Evolutionary conservation across 1,284 basidiomycete genomes (phyloP), one percentile per base, ranked within the genome.

Genomic region (Mycosarcoma maydis): DNA sequence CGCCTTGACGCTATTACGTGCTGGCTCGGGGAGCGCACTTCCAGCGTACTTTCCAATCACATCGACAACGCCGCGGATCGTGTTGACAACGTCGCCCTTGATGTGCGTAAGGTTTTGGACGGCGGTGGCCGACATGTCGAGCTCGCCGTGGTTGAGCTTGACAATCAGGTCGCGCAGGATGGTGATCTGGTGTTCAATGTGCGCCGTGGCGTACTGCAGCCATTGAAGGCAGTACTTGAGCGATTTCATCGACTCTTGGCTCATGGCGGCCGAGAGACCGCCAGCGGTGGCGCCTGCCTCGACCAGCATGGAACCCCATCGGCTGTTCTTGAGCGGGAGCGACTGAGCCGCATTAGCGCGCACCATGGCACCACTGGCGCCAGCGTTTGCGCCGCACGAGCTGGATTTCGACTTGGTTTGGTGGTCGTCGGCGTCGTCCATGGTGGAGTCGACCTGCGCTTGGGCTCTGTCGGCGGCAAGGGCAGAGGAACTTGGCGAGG

Each of bases 1-100:
- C 1, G 88, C 87, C 17, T 91, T 85, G 44, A 95, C 92, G 27
- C 88, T 87, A 3, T 84, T 84, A 32, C 90, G 86, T 0, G 92
- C 92, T 4, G 90, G 91, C 76, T 93, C 92, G 0, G 92, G 92
- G 6, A 95, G 85, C 0, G 92, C 87, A 3, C 86, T 87, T 13
- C 92, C 92, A 0, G 92, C 90, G 72, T 94, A 94, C 68, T 89
- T 90, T 54, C 88, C 89, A 10, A 95, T 90, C 14, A 95, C 90
- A 55, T 91, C 90, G 19, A 95, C 92, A 3, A 92, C 92, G 77
- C 92, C 90, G 22, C 91, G 87, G 55, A 95, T 88, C 14, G 92
- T 94, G 42, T 89, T 86, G 23, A 94, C 89, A 24, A 95, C 88
- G 73, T 94, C 92, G 29, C 86, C 85, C 55, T 92, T 90, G 50